These are phyloP conservation scores for Aspergillus avenaceus DNA, from an alignment of 495 filamentous ascomycete species.

Conservation along the genomic window DNA sequence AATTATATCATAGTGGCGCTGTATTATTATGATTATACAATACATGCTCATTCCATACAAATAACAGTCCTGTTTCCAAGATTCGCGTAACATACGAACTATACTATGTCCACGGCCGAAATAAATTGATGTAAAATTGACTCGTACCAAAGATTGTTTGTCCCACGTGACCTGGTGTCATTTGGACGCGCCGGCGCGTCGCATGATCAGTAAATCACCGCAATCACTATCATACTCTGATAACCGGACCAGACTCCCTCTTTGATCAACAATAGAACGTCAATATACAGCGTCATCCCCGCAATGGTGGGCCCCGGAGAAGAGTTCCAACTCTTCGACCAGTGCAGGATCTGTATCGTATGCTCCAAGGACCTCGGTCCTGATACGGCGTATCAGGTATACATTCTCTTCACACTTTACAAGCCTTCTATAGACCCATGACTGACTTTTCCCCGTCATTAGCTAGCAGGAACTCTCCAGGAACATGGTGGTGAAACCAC, in stretches of 20 bases:
- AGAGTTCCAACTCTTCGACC: conserved; percentile 36
- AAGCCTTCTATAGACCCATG: too few relatives aligned
- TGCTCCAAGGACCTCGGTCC: conserved; percentile 45
- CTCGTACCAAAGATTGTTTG: not conserved
- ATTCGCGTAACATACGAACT: too few relatives aligned
- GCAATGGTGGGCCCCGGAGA: conserved; percentile 29
- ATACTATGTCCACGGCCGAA: too few relatives aligned
- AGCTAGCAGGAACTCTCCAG: conserved; percentile 37
- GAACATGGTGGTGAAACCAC: conserved; percentile 52
- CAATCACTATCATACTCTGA: not conserved
- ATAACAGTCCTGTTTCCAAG: too few relatives aligned
- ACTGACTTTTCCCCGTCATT: too few relatives aligned
- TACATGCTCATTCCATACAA: too few relatives aligned
- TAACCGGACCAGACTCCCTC: too few relatives aligned
- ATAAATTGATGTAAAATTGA: too few relatives aligned
- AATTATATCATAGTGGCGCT: too few relatives aligned
- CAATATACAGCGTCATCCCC: too few relatives aligned
- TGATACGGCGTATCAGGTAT: conserved; percentile 41
- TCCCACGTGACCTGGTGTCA: conserved; percentile 23
- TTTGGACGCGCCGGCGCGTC: conserved; percentile 18
- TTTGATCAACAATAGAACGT: too few relatives aligned
- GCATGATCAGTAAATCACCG: conserved; percentile 3
- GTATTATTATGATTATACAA: too few relatives aligned
- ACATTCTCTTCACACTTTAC: conserved; percentile 2
- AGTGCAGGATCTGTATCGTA: conserved; percentile 40